A percentile compares a stretch with the other conserved stretches of the same genome.
Conservation (phyloP, 495 filamentous ascomycete genomes). For the Neurospora sp. region DNA sequence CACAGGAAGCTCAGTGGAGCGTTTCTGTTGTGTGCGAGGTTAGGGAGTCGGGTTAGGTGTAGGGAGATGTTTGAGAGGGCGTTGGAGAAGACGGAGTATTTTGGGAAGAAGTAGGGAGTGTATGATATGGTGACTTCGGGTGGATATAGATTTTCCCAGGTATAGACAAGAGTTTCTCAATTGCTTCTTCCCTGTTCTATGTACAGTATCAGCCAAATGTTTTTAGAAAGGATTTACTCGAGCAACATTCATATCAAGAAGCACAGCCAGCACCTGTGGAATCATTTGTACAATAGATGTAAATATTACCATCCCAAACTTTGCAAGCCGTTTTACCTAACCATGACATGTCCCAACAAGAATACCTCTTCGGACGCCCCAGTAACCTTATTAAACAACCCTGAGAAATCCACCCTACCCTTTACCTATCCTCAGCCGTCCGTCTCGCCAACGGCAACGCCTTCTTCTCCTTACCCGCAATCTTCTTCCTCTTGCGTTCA, state of each 20-base stretch:
- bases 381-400: too few species aligned
- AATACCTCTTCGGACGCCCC: too few species aligned
- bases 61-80: constrained; percentile 69
- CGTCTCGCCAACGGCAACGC: constrained; percentile 60
- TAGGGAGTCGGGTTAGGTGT: constrained; percentile 75
- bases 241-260: too few species aligned
- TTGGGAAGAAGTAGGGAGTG: neutral
- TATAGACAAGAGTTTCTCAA: neutral
- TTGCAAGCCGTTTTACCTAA: too few species aligned
- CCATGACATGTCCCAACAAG: too few species aligned
- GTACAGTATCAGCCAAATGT: too few species aligned
- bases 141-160: neutral
- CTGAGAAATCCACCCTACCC: too few species aligned
- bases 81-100: constrained; percentile 37
- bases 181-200: too few species aligned
- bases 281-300: too few species aligned
- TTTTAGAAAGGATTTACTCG: too few species aligned
- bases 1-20: constrained; percentile 95
- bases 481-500: constrained; percentile 78
- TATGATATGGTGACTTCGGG: constrained; percentile 2
- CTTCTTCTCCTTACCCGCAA: constrained; percentile 68
- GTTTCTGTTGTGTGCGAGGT: constrained; percentile 78
- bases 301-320: too few species aligned
- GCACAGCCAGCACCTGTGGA: too few species aligned
- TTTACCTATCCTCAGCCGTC: constrained; percentile 18